Percentiles rank a stretch among this genome's conserved stretches.
phyloP scores from a whole-genome alignment of 495 filamentous ascomycete species.

The Penicillium taxi region DNA sequence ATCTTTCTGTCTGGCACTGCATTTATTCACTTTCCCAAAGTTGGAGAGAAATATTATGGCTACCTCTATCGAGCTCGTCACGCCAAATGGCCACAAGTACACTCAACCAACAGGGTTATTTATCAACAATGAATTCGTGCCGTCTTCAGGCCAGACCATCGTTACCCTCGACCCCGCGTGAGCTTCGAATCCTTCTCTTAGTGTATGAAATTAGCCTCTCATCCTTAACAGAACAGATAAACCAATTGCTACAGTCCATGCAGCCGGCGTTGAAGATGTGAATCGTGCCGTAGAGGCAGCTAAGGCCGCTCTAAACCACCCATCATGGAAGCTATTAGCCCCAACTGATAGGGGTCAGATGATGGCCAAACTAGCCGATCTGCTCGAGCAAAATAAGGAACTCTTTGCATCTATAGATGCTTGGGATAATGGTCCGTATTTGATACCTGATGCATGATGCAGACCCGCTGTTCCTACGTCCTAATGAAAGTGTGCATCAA shows the following conservation, averaged over 20 bases:
- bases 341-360: conserved; percentile 67
- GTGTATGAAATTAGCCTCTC: conserved; percentile 3
- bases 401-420: conserved; percentile 83
- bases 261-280: conserved; percentile 71
- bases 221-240: conserved; percentile 69
- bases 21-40: too few relatives aligned
- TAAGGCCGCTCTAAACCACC: conserved; percentile 65
- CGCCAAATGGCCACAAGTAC: conserved; percentile 82
- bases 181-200: conserved; percentile 1
- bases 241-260: conserved; percentile 72
- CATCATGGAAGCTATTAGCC: conserved; percentile 70
- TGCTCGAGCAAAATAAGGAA: conserved; percentile 62
- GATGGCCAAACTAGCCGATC: conserved; percentile 64
- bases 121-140: conserved; percentile 91
- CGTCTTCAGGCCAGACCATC: conserved; percentile 64
- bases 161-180: conserved; percentile 64
- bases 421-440: conserved; percentile 72
- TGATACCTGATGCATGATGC: too few relatives aligned
- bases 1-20: too few relatives aligned
- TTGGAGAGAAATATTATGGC: neutral
- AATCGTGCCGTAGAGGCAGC: conserved; percentile 78
- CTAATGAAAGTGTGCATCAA: too few relatives aligned
- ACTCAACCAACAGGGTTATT: conserved; percentile 77
- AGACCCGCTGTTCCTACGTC: too few relatives aligned
- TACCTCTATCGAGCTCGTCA: conserved; percentile 57